Base-by-base conservation (phyloP, 768 basidiomycete genomes). In the Hypsizygus marmoreus region DNA sequence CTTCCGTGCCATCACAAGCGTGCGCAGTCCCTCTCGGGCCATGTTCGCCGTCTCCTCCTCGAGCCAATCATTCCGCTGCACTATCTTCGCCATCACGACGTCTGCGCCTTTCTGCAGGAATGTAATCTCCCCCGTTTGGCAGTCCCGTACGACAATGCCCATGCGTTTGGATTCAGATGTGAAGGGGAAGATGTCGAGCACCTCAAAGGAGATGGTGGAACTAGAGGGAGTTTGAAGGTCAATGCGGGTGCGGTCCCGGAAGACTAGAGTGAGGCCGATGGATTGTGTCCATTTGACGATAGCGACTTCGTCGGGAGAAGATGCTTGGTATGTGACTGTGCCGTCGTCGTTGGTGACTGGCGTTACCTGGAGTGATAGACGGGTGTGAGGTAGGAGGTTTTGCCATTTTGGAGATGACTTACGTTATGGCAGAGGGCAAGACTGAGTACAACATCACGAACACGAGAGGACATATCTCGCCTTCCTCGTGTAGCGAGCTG, bases 21-120 rank as follows among this genome's bases (percentile, higher is more conserved):
- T 99, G 9, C 97, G 79, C 40, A 99, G 63, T 1, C 97, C 97
- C 57, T 99, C 97, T 12, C 95, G 75, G 1, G 95, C 95, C 95
- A 99, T 98, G 62, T 99, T 98, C 8, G 86, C 95, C 6, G 90
- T 93, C 68, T 99, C 97, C 62, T 99, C 97, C 58, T 99, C 97
- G 1, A 99, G 75, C 97, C 97, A 98, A 66, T 98, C 97, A 63
- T 98, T 98, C 58, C 88, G 82, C 61, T 91, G 92, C 26, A 98
- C 95, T 41, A 99, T 93, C 58, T 77, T 81, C 19, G 86, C 77
- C 97, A 99, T 98, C 30, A 98, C 91, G n/a, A 95, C 93, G 61
- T 99, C 97, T 0, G 95, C 97, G 19, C 97, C 97, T 63, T 99
- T 99, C 61, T 98, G 92, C 47, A 94, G 70, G 68, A 99, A 99